Evolutionary conservation across 225 moss, liverwort and hornwort genomes (phyloP), one percentile per base, ranked within the genome.

Genomic region (Polytrichum formosum): DNA sequence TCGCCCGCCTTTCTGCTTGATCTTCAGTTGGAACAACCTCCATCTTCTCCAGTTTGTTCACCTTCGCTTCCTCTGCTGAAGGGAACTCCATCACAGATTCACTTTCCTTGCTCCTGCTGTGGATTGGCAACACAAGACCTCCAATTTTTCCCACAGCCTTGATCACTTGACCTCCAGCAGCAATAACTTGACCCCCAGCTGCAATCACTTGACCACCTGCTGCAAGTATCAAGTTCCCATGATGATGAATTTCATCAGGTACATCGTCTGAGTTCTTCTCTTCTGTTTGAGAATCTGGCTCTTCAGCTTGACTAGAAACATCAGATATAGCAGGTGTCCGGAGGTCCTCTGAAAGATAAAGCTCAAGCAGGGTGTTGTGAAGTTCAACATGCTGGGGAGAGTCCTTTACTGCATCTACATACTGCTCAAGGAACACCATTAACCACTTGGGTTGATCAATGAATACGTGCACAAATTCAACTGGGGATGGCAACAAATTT

Each of bases 381-480:
- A 94, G 90, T 75, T 98, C 92, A 68, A 81, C 70, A 77, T 91
- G 91, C 29, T 90, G 82, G 54, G 88, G 80, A 2, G 92, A 98
- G 58, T 94, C 94, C 73, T 90, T 92, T 19, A 94, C 84, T 46
- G 71, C 79, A 56, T 84, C 91, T 46, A 92, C 70, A 63, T 98
- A 98, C 66, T 94, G 88, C 80, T 98, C 97, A 61, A 98, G 82
- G 69, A 98, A 98, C 18, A 88, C 88, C 91, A 94, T 98, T 75
- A 98, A 77, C 97, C 97, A 98, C 81, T 88, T 91, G 5, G 94
- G 92, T 78, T 94, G 94, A 83, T 94, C 92, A 77, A 90, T 90
- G 60, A 91, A 94, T 13, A 92, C 87, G 69, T 98, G 92, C 59
- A 94, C 88, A 81, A 98, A 98, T 73, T 98, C 94, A 55, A 90